Evolutionary conservation across 768 basidiomycete genomes (phyloP).

Genomic region (Mycena maculata): DNA sequence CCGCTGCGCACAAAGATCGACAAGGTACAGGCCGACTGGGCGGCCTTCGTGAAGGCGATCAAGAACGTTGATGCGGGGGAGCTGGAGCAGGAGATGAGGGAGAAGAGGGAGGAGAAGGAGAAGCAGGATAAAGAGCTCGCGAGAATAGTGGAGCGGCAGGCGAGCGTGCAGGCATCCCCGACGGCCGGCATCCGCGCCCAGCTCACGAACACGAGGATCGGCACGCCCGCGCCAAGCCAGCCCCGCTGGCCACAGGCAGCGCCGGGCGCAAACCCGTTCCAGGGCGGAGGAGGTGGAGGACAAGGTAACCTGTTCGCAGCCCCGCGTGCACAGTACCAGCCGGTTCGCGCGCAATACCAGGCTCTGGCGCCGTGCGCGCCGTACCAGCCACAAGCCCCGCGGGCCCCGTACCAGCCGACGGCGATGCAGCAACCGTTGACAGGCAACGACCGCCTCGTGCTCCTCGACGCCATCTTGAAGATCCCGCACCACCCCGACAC

Average conservation of each 20-base stretch:
- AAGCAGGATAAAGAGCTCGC: background rate
- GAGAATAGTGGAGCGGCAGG: background rate
- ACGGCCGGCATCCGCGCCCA: conserved; percentile 15
- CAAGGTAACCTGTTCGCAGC: conserved; percentile 8
- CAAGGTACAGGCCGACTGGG: background rate
- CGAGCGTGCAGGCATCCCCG: background rate
- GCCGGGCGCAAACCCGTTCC: conserved; percentile 7
- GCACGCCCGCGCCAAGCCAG: background rate
- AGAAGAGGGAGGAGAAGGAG: background rate
- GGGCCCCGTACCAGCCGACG: background rate
- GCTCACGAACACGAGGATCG: conserved; percentile 13
- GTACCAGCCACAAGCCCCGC: background rate
- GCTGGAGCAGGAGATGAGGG: background rate
- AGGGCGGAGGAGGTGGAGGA: background rate
- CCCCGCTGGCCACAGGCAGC: background rate
- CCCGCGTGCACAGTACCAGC: background rate
- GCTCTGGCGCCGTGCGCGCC: background rate
- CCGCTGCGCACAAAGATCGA: conserved; percentile 2
- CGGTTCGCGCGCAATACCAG: too few relatives aligned
- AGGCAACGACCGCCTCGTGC: background rate
- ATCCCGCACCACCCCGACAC: too few relatives aligned
- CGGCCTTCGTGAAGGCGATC: conserved; percentile 2
- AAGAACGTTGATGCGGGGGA: conserved; percentile 4
- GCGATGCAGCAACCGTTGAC: conserved; percentile 3
- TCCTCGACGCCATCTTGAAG: background rate